Conservation (phyloP, 352 stramenopile species). For the Globisporangium orthogonon region DNA sequence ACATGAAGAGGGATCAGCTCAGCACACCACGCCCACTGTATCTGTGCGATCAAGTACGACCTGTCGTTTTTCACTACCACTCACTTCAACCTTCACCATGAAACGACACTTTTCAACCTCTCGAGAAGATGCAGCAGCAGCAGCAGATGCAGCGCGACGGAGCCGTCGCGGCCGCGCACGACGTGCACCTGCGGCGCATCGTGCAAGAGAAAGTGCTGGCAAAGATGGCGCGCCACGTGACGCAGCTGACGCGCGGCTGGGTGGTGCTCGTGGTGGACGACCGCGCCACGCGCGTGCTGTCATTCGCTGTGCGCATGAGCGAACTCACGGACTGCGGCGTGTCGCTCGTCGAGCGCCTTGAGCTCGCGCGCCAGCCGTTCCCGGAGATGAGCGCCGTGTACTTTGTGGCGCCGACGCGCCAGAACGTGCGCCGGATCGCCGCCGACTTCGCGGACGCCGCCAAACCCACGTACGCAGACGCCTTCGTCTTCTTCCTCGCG, state of each 20-base stretch:
- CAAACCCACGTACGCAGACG: conserved; percentile 91
- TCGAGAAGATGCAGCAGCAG: no score
- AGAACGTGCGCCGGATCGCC: conserved; percentile 81
- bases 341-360: conserved; percentile 94
- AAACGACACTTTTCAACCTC: background rate
- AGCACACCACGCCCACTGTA: background rate
- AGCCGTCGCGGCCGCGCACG: conserved; percentile 33
- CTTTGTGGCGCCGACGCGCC: conserved; percentile 84
- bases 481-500: conserved; percentile 94
- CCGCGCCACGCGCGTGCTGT: conserved; percentile 90
- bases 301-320: conserved; percentile 95
- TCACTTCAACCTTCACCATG: no score
- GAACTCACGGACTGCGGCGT: conserved; percentile 97
- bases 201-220: conserved; percentile 75
- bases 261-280: conserved; percentile 95
- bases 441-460: conserved; percentile 72
- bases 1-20: no score
- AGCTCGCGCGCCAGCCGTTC: conserved; percentile 94
- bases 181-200: conserved; percentile 69
- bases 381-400: conserved; percentile 97
- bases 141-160: background rate
- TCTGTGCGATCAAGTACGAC: background rate
- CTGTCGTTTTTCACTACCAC: background rate
- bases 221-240: conserved; percentile 84
- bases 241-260: conserved; percentile 67